Conservation (phyloP, 495 filamentous ascomycete genomes). For the Penicillium canariense region DNA sequence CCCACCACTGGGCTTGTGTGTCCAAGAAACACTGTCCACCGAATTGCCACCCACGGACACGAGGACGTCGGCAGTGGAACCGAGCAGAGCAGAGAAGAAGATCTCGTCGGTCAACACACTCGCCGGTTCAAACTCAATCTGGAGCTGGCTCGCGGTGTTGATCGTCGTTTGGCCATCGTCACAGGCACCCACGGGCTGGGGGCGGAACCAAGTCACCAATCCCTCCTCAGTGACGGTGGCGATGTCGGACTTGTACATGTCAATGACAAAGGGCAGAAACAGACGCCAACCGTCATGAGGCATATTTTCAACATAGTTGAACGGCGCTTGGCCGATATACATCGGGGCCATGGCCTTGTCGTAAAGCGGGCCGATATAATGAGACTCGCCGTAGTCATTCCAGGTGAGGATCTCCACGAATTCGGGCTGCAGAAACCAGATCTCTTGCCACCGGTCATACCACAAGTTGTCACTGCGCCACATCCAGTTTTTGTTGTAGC, state of each 20-base stretch:
- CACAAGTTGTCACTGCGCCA: conserved; percentile 66
- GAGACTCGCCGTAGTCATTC: neutral
- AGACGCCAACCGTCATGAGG: neutral
- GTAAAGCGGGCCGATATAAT: neutral
- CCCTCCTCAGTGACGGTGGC: neutral
- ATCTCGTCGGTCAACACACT: neutral
- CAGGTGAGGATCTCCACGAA: neutral
- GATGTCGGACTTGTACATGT: neutral
- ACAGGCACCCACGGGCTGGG: neutral
- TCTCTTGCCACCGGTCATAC: conserved; percentile 67
- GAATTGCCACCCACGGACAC: neutral
- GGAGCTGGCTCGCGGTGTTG: neutral
- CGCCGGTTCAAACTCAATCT: neutral
- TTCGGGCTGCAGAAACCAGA: conserved; percentile 10
- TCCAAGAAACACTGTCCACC: neutral
- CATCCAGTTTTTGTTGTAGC: conserved; percentile 67
- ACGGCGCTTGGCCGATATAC: neutral
- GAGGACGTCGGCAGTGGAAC: neutral
- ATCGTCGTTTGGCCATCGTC: neutral
- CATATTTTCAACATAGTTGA: neutral
- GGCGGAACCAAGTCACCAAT: neutral
- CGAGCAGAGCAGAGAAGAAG: neutral
- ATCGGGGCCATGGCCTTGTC: neutral
- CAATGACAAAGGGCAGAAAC: neutral
- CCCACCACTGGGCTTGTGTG: neutral